Evolutionary conservation across 176 grass and related monocot genomes (phyloP).

Genomic region (barley (Hordeum vulgare)): MorexV3_pseudomolecules_assembly NC_058519.1:522641913-522642412

Average conservation of each 20-base stretch:
- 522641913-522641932: constrained; percentile 38
- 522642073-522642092: constrained; percentile 55
- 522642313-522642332: constrained; percentile 53
- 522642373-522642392: background rate
- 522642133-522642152: constrained; percentile 74
- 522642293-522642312: constrained; percentile 53
- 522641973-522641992: constrained; percentile 40
- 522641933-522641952: constrained; percentile 53
- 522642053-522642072: constrained; percentile 69
- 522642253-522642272: constrained; percentile 31
- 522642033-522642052: constrained; percentile 70
- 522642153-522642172: constrained; percentile 34
- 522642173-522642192: constrained; percentile 60
- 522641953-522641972: constrained; percentile 45
- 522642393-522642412: background rate
- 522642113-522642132: constrained; percentile 19
- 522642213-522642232: constrained; percentile 38
- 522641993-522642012: constrained; percentile 20
- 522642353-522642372: constrained; percentile 51
- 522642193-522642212: constrained; percentile 47
- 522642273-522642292: constrained; percentile 32
- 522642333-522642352: constrained; percentile 68
- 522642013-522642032: constrained; percentile 52
- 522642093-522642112: constrained; percentile 48
- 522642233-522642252: constrained; percentile 13